Percentiles rank a stretch among this genome's conserved stretches.
phyloP scores from a whole-genome alignment of 2,329 filamentous ascomycete species.

The Claviceps lovelessii region DNA sequence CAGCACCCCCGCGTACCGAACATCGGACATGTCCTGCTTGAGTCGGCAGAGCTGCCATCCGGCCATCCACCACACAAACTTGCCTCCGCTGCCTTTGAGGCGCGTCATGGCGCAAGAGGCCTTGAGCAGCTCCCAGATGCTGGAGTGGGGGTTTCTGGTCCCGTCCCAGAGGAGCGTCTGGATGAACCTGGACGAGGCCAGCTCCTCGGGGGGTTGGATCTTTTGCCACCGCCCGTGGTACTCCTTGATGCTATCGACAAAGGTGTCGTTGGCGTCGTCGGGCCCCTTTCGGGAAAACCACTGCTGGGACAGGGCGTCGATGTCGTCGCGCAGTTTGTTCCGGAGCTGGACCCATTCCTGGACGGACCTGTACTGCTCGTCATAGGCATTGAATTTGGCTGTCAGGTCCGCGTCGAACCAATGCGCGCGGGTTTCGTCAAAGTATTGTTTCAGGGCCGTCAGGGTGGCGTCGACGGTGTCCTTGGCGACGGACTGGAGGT shows the following conservation, averaged over 20 bases:
- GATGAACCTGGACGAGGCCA: constrained; percentile 13
- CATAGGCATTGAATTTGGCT: not conserved
- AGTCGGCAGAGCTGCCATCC: constrained; percentile 34
- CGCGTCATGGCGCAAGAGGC: constrained; percentile 33
- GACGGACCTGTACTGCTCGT: not conserved
- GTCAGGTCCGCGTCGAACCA: not conserved
- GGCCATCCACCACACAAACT: constrained; percentile 33
- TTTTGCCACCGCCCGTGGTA: constrained; percentile 27
- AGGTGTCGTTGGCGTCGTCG: constrained; percentile 7
- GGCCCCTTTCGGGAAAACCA: constrained; percentile 18
- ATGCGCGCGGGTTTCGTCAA: not conserved
- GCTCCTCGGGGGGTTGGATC: constrained; percentile 22
- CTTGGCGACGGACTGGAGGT: not conserved
- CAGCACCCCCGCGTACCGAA: constrained; percentile 17
- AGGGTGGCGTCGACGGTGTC: not conserved
- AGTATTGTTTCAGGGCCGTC: not conserved
- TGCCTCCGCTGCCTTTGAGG: constrained; percentile 9
- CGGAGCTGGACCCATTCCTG: constrained; percentile 16
- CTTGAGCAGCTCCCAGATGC: constrained; percentile 34
- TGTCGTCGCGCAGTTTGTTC: constrained; percentile 11
- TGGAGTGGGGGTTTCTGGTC: constrained; percentile 14
- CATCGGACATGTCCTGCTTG: constrained; percentile 22
- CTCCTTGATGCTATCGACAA: constrained; percentile 16
- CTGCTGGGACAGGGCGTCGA: constrained; percentile 13
- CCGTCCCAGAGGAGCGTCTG: constrained; percentile 14